A percentile compares a stretch with the other conserved stretches of the same genome.
These are phyloP conservation scores for Hansenula lynferdii DNA, from an alignment of 1,139 yeast genomes.

Conservation along the genomic window DNA sequence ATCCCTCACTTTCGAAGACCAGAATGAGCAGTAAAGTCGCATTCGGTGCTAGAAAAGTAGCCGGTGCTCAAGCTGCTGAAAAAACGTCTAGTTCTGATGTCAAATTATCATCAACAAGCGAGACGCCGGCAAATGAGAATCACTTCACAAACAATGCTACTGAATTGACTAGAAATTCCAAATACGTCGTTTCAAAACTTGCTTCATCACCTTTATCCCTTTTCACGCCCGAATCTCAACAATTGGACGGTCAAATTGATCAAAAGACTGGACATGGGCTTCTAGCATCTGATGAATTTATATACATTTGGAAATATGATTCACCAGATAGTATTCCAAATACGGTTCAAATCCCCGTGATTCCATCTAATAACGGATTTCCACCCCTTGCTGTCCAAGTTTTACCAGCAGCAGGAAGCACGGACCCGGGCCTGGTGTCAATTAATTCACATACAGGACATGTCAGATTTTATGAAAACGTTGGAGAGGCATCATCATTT, in stretches of 20 bases:
- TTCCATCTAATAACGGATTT: slow-evolving; percentile 24
- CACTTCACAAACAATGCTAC: slow-evolving; percentile 20
- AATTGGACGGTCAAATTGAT: slow-evolving; percentile 48
- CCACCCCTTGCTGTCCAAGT: slow-evolving; percentile 62
- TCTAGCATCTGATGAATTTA: slow-evolving; percentile 42
- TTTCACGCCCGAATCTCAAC: slow-evolving; percentile 4
- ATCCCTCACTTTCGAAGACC: too few species aligned
- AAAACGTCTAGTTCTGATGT: slow-evolving; percentile 1
- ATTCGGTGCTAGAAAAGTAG: slow-evolving; percentile 1
- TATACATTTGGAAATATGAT: slow-evolving; percentile 68
- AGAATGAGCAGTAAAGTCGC: too few species aligned
- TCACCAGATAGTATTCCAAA: slow-evolving; percentile 55
- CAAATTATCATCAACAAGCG: too few species aligned
- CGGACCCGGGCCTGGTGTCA: slow-evolving; percentile 68
- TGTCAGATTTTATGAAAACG: slow-evolving; percentile 60
- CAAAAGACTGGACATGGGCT: slow-evolving; percentile 50
- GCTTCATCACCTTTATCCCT: slow-evolving; percentile 47
- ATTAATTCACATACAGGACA: slow-evolving; percentile 52
- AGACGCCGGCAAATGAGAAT: slow-evolving; percentile 4
- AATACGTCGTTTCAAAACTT: slow-evolving; percentile 56
- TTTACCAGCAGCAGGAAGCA: slow-evolving; percentile 54
- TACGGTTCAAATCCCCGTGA: slow-evolving; percentile 33
- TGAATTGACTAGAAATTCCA: slow-evolving; percentile 57
- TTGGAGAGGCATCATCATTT: slow-evolving; percentile 63
- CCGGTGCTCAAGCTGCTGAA: background rate